Conservation (phyloP, 1,284 basidiomycete species). For the Trametes sp. region DNA sequence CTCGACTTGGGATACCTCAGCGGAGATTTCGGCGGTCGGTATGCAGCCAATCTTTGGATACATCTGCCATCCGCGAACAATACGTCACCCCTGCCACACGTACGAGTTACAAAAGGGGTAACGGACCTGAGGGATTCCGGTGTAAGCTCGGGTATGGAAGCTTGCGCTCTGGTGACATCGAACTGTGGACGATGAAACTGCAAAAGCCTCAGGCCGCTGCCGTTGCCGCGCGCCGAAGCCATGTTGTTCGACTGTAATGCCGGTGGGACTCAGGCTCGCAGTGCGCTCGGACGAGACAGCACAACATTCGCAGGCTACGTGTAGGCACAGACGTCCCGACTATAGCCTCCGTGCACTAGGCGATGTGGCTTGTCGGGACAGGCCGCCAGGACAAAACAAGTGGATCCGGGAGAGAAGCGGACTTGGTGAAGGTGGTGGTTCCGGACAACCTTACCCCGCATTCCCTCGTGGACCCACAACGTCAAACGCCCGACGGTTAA, state of each 20-base stretch:
- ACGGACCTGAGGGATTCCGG: slow-evolving; percentile 55
- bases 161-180: slow-evolving; percentile 39
- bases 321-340: no score
- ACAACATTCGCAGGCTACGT: not conserved
- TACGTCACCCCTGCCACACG: not conserved
- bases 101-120: not conserved
- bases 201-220: slow-evolving; percentile 18
- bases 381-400: no score
- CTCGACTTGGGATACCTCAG: slow-evolving; percentile 61
- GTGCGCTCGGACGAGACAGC: no score
- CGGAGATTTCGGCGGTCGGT: slow-evolving; percentile 54
- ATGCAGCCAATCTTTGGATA: slow-evolving; percentile 61
- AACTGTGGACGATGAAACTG: slow-evolving; percentile 29
- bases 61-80: slow-evolving; percentile 51
- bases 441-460: not conserved
- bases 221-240: slow-evolving; percentile 13
- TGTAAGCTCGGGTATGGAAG: slow-evolving; percentile 54
- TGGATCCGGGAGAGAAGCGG: no score
- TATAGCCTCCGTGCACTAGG: no score
- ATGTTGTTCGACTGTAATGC: slow-evolving; percentile 2
- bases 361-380: no score
- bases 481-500: slow-evolving; percentile 14
- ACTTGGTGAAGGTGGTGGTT: slow-evolving; percentile 8
- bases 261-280: no score
- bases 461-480: slow-evolving; percentile 24